Conservation (phyloP, 2,329 filamentous ascomycete genomes). For the Penicillium paneum region DNA sequence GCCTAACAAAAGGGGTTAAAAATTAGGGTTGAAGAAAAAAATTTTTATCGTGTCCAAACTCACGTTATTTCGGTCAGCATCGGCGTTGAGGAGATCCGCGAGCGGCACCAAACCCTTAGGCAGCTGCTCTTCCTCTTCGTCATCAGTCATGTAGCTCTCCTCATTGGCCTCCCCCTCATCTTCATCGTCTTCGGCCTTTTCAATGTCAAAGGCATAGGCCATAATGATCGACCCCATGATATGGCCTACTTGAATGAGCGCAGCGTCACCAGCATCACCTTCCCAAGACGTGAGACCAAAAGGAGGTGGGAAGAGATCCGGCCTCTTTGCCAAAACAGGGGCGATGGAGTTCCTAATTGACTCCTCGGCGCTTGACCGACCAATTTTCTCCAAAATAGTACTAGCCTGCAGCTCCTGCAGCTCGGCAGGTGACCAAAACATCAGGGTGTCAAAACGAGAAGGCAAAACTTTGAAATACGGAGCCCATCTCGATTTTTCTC, state of each 20-base stretch:
- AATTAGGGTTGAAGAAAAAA: background rate
- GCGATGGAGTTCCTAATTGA: constrained; percentile 61
- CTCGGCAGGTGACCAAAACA: constrained; percentile 79
- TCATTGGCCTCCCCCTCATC: constrained; percentile 52
- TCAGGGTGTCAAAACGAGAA: constrained; percentile 71
- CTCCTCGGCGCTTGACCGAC: constrained; percentile 66
- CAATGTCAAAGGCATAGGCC: constrained; percentile 87
- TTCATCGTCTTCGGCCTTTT: constrained; percentile 56
- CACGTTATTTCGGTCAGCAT: constrained; percentile 78
- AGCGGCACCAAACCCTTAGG: constrained; percentile 85
- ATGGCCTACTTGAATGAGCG: constrained; percentile 61
- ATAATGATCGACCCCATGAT: constrained; percentile 85
- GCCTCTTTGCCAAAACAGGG: constrained; percentile 49
- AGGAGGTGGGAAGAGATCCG: constrained; percentile 41
- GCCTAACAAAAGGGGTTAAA: constrained; percentile 38
- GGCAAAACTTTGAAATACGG: constrained; percentile 77
- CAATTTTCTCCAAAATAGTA: constrained; percentile 72
- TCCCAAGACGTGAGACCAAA: constrained; percentile 42
- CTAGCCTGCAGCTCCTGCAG: constrained; percentile 72
- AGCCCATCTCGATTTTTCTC: constrained; percentile 66
- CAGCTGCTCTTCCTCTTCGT: constrained; percentile 64
- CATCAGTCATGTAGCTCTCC: constrained; percentile 55
- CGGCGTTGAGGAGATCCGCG: constrained; percentile 85
- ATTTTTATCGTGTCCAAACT: constrained; percentile 24
- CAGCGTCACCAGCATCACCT: constrained; percentile 41